Conservation (phyloP, 2,329 filamentous ascomycete genomes). For the Elsinoe fawcettii region DNA sequence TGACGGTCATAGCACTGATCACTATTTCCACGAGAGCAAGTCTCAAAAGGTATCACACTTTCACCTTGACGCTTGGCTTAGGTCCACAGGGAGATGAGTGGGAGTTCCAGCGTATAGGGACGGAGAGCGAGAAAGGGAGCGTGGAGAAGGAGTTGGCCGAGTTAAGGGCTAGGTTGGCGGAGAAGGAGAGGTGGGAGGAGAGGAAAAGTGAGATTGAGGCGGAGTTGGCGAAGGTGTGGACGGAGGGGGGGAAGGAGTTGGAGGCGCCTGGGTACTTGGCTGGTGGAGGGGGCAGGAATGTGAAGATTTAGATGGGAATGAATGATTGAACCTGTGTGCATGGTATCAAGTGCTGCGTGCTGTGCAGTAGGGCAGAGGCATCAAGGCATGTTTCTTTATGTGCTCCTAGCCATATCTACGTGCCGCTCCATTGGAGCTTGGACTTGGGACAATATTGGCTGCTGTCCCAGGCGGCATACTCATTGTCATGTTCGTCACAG, state of each 20-base stretch:
- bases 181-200: constrained; percentile 77
- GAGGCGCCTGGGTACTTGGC: constrained; percentile 32
- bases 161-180: constrained; percentile 66
- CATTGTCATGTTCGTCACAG: too few species aligned
- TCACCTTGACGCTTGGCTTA: constrained; percentile 74
- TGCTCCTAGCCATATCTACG: too few species aligned
- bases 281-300: constrained; percentile 14
- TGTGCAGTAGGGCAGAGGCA: too few species aligned
- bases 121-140: constrained; percentile 82
- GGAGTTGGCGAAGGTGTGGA: constrained; percentile 63
- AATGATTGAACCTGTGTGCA: background rate
- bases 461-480: too few species aligned
- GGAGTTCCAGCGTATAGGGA: constrained; percentile 90
- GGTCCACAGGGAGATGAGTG: constrained; percentile 78
- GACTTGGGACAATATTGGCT: too few species aligned
- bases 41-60: constrained; percentile 91
- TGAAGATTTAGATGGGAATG: constrained; percentile 11
- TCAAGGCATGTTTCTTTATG: too few species aligned
- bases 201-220: constrained; percentile 72
- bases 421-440: too few species aligned
- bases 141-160: constrained; percentile 88
- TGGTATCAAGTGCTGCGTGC: too few species aligned
- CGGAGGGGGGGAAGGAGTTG: constrained; percentile 38
- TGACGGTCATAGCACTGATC: constrained; percentile 58
- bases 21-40: constrained; percentile 93